These are phyloP conservation scores for Thielaviopsis populi DNA, from an alignment of 2,329 filamentous ascomycete species.

Conservation along the genomic window DNA sequence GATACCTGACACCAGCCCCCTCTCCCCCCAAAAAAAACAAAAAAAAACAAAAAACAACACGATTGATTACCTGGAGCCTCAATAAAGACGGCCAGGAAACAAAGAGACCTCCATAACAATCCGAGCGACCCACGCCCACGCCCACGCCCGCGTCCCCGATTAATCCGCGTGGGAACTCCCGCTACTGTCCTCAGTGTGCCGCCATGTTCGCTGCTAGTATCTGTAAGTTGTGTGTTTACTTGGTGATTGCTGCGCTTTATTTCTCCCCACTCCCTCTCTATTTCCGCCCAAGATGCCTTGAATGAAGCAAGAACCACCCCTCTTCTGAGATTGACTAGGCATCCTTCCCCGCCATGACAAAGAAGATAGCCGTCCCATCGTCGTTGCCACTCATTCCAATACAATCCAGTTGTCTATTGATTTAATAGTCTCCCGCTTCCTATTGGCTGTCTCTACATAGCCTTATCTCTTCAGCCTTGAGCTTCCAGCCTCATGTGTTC, in stretches of 20 bases:
- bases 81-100: not conserved
- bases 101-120: not conserved
- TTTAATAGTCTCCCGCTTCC: not conserved
- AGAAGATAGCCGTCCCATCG: not conserved
- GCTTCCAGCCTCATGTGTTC: not conserved
- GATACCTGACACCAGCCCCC: not conserved
- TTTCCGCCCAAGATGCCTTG: not conserved
- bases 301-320: not conserved
- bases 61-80: not conserved
- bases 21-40: too few relatives aligned
- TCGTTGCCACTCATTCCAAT: not conserved
- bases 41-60: not conserved
- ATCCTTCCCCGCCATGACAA: not conserved
- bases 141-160: not conserved
- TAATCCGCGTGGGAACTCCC: not conserved
- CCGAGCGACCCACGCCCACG: not conserved
- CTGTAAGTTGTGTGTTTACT: not conserved
- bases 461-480: not conserved
- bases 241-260: not conserved
- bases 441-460: not conserved
- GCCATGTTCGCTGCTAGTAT: slow-evolving; percentile 4
- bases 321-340: not conserved
- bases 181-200: not conserved
- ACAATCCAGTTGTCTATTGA: not conserved
- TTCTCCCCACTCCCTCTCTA: not conserved